Base-by-base conservation (phyloP, 2,329 filamentous ascomycete species). In the Trichoderma oligosporum region DNA sequence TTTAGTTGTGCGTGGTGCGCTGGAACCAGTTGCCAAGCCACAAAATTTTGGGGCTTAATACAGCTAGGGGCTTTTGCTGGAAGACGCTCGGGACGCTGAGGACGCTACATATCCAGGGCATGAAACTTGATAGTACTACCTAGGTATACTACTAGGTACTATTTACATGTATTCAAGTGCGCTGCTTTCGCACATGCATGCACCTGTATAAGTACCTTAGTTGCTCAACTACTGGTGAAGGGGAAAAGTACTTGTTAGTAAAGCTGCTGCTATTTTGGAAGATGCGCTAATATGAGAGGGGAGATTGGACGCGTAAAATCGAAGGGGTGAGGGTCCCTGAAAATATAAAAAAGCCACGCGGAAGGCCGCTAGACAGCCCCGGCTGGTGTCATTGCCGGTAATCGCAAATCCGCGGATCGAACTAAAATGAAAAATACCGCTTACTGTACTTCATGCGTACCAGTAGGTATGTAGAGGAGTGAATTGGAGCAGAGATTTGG, bases 341-440 rank as follows among this genome's bases (percentile, higher is more conserved):
- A 54, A 42, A 35, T 44, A 24, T 7, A 33, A 12, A 9, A 35
- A 44, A 44, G 31, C 46, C 31, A 49, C 46, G 46, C 31, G 14
- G 46, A 12, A 49, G n/a, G 22, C 20, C 31, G 27, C 27, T 31
- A 11, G 27, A 11, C 27, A 5, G 27, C 12, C 14, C 20, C 39
- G 29, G 38, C 51, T 54, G 51, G 11, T 18, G 39, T 45, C 20
- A n/a, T 33, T 12, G 39, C 51, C 51, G 51, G 39, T 44, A 54
- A 54, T 54, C 39, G 39, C 51, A 44, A 27, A 36, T 45, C 39
- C 22, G 27, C 38, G 39, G 51, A 54, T 54, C 51, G 22, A 31
- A 54, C 51, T 54, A 44, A 45, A 54, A 45, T 54, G 35, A 54
- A 35, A 35, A 35, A 35, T 31, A 36, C 41, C 51, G 48, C 48